These are phyloP conservation scores for Cercophora scortea DNA, from an alignment of 495 filamentous ascomycete genomes.

Conservation along the genomic window DNA sequence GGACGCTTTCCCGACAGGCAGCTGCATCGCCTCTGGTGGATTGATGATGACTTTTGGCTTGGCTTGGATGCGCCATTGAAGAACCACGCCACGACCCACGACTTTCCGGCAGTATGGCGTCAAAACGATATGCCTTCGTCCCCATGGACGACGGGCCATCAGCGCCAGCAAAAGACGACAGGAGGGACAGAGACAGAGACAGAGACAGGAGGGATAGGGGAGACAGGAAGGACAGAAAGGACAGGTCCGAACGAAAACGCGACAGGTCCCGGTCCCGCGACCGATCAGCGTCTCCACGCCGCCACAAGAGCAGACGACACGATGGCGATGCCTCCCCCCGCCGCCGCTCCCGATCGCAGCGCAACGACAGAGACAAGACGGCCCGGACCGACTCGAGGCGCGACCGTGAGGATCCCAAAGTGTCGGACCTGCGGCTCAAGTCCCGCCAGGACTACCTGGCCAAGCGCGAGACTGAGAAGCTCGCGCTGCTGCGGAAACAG, in stretches of 20 bases:
- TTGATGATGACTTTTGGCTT: too few relatives aligned
- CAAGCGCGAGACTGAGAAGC: constrained; percentile 79
- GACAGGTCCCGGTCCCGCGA: constrained; percentile 31
- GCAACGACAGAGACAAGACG: constrained; percentile 3
- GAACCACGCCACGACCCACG: neutral
- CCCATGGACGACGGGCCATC: constrained; percentile 73
- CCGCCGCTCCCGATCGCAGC: constrained; percentile 19
- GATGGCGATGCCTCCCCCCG: constrained; percentile 20
- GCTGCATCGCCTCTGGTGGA: neutral
- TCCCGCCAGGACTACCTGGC: constrained; percentile 89
- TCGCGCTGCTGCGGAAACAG: constrained; percentile 80
- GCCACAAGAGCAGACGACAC: constrained; percentile 23
- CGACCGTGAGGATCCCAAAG: constrained; percentile 40
- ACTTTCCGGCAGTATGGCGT: constrained; percentile 24
- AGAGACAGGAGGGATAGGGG: constrained; percentile 39
- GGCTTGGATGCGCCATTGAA: neutral
- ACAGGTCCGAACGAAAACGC: constrained; percentile 30
- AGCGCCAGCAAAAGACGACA: constrained; percentile 43
- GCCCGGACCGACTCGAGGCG: constrained; percentile 5
- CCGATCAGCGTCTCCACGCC: constrained; percentile 22
- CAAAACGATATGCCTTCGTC: constrained; percentile 71
- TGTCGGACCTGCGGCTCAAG: constrained; percentile 70
- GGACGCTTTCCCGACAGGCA: neutral
- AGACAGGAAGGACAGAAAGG: constrained; percentile 43
- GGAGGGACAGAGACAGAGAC: constrained; percentile 38